Conservation (phyloP, 106 monocot species). For the Narthecium ossifragum region DNA sequence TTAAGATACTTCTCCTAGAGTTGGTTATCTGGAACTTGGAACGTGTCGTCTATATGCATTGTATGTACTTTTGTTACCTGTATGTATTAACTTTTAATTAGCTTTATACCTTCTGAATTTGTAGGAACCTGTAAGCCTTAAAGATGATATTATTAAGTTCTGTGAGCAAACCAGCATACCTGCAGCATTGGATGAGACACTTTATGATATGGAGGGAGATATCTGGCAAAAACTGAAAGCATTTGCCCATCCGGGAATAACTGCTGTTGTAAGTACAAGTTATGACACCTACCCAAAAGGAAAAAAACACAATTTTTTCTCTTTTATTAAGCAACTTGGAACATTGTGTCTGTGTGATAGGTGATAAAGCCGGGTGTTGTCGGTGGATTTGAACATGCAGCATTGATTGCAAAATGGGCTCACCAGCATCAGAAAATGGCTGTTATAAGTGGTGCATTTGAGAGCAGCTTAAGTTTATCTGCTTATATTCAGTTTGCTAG, state of each 20-base stretch:
- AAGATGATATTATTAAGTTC: constrained; percentile 78
- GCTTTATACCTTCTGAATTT: constrained; percentile 14
- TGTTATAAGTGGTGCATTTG: constrained; percentile 86
- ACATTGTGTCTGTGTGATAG: constrained; percentile 36
- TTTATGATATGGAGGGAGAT: constrained; percentile 56
- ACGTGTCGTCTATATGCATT: too few relatives aligned
- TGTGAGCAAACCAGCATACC: constrained; percentile 79
- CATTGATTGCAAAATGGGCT: constrained; percentile 81
- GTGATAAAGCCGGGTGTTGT: constrained; percentile 88
- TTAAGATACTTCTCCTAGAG: too few relatives aligned
- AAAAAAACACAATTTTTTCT: neutral
- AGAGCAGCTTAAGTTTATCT: constrained; percentile 74
- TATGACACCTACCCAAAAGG: too few relatives aligned
- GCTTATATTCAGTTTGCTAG: constrained; percentile 61
- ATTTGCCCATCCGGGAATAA: constrained; percentile 71
- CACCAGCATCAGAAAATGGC: constrained; percentile 68
- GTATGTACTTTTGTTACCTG: too few relatives aligned
- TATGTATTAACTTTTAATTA: neutral
- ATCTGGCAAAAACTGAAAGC: constrained; percentile 34
- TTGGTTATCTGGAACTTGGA: too few relatives aligned
- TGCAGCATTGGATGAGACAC: constrained; percentile 85
- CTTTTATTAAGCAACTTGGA: constrained; percentile 1
- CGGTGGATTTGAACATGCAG: constrained; percentile 83
- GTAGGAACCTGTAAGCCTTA: constrained; percentile 82
- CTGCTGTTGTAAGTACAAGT: constrained; percentile 71